phyloP scores from a whole-genome alignment of 2,329 filamentous ascomycete genomes.

The Penicillium sp. region DNA sequence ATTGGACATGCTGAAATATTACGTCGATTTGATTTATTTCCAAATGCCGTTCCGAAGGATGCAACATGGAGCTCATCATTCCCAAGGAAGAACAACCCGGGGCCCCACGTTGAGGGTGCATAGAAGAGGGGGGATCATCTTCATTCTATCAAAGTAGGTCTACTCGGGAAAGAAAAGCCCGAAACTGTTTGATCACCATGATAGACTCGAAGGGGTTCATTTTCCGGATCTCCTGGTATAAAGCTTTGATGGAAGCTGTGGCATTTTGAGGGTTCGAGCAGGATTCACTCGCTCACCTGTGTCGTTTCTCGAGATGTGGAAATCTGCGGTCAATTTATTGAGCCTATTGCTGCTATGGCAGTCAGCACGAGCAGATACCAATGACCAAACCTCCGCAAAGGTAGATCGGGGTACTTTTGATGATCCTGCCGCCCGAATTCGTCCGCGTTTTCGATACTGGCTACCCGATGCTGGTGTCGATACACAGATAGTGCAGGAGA shows the following conservation, averaged over 20 bases:
- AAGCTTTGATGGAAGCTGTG: background rate
- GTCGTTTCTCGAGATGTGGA: slow-evolving; percentile 6
- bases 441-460: slow-evolving; percentile 46
- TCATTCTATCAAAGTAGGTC: background rate
- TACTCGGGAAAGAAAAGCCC: background rate
- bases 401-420: slow-evolving; percentile 25
- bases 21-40: background rate
- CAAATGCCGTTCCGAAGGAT: background rate
- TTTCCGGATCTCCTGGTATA: background rate
- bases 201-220: background rate
- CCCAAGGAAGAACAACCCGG: background rate
- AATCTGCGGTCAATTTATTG: background rate
- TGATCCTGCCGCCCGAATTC: slow-evolving; percentile 33
- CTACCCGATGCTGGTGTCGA: slow-evolving; percentile 44
- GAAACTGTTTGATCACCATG: background rate
- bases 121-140: background rate
- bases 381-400: slow-evolving; percentile 17
- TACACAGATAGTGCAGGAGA: slow-evolving; percentile 30
- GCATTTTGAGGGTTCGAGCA: background rate
- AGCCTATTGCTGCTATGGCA: slow-evolving; percentile 8
- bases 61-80: background rate
- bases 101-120: background rate
- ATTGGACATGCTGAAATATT: background rate
- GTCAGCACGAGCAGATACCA: slow-evolving; percentile 8
- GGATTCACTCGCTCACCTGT: background rate